A percentile compares a stretch with the other conserved stretches of the same genome.
Evolutionary conservation across 768 basidiomycete species (phyloP).

Genomic region (Pilatotrama ljubarskyi): DNA sequence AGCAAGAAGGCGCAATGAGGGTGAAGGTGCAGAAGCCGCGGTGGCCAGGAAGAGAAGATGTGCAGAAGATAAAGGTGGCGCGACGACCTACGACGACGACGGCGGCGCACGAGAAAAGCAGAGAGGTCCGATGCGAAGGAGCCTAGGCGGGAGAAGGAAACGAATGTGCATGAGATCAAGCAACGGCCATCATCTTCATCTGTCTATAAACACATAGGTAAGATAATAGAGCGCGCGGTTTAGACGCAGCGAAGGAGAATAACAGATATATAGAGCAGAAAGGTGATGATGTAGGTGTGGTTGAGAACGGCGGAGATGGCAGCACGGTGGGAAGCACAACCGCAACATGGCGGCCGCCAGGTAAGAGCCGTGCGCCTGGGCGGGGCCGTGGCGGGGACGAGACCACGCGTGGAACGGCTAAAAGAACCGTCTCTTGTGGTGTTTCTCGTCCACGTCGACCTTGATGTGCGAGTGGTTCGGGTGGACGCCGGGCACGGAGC

Average conservation of each 20-base stretch:
- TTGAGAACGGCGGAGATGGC: neutral
- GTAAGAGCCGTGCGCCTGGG: neutral
- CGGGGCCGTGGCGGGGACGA: neutral
- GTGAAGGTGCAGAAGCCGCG: neutral
- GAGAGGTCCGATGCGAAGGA: neutral
- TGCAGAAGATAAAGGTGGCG: neutral
- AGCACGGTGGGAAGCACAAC: neutral
- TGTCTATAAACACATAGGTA: constrained; percentile 24
- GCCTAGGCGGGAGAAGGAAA: constrained; percentile 27
- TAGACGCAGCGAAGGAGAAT: constrained; percentile 14
- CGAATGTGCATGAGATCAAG: constrained; percentile 28
- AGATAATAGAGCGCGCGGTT: constrained; percentile 20
- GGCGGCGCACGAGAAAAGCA: neutral
- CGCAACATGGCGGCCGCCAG: neutral
- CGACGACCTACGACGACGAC: neutral
- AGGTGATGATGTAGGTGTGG: neutral
- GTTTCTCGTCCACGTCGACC: constrained; percentile 72
- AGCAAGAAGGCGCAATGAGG: neutral
- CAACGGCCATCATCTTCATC: constrained; percentile 13
- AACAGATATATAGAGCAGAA: constrained; percentile 22
- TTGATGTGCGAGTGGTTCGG: constrained; percentile 72
- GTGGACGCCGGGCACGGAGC: constrained; percentile 48
- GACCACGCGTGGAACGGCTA: constrained; percentile 32
- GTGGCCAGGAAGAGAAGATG: constrained; percentile 7
- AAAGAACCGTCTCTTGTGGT: constrained; percentile 74